phyloP scores from a whole-genome alignment of 1,284 basidiomycete species.

The Tetrapyrgos nigripes region DNA sequence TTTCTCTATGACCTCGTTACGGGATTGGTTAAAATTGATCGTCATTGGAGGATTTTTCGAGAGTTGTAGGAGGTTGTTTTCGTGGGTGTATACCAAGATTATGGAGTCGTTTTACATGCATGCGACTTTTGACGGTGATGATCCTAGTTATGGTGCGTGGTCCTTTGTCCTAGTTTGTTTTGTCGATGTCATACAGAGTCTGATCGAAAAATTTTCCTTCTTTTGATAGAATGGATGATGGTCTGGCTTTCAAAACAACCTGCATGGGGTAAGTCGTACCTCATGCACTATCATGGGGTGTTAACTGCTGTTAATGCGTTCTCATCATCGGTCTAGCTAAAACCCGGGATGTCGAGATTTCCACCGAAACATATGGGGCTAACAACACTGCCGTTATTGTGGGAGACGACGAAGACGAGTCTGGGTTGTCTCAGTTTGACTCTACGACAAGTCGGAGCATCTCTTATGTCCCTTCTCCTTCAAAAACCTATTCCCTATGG shows the following conservation, averaged over 20 bases:
- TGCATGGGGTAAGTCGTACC: conserved; percentile 43
- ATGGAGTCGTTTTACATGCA: conserved; percentile 67
- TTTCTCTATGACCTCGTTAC: conserved; percentile 56
- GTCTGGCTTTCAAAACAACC: conserved; percentile 64
- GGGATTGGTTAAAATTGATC: conserved; percentile 71
- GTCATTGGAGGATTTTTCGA: conserved; percentile 68
- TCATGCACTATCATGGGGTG: neutral
- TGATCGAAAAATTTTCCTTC: conserved; percentile 4
- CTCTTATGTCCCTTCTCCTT: conserved; percentile 53
- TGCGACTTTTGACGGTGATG: conserved; percentile 63
- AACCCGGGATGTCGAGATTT: conserved; percentile 60
- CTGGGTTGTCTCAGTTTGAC: conserved; percentile 17
- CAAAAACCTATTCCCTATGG: conserved; percentile 54
- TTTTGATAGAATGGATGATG: conserved; percentile 61
- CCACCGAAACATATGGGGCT: conserved; percentile 47
- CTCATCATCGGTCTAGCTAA: conserved; percentile 33
- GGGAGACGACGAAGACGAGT: conserved; percentile 37
- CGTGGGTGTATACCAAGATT: conserved; percentile 48
- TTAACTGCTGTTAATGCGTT: conserved; percentile 1
- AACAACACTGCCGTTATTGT: conserved; percentile 42
- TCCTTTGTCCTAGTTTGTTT: neutral
- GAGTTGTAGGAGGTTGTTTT: conserved; percentile 52
- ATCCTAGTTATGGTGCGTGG: conserved; percentile 60
- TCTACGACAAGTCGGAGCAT: conserved; percentile 39
- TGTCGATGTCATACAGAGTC: neutral